Base-by-base conservation (phyloP, 2,329 filamentous ascomycete genomes). In the Trichoderma koningii region DNA sequence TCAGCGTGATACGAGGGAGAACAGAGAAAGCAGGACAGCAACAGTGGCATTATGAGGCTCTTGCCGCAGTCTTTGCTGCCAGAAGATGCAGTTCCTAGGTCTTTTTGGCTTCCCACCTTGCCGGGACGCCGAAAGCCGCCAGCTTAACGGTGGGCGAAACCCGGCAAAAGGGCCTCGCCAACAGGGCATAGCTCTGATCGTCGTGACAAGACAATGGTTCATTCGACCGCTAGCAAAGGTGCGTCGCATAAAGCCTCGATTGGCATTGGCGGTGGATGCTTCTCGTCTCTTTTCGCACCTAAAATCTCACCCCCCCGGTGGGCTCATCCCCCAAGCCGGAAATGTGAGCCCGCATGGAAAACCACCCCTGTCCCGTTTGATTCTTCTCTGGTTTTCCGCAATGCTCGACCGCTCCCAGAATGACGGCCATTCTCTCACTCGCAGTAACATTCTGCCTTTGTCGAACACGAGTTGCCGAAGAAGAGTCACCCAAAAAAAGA, bases 301-400 rank as follows among this genome's bases (percentile, higher is more conserved):
- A 63, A 63, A 55, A 53, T 63, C 60, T 55, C 4, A 63, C 59
- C 47, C 17, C 19, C 21, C n/a, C 21, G 7, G 57, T 52, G 57
- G 57, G 34, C 59, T 62, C 34, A 14, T 34, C 34, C 12, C 2
- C 34, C 34, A 38, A 38, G 34, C 34, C 34, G 34, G 34, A 38
- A 38, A 38, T 14, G 12, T 38, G 34, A 38, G 34, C 34, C 34
- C 34, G 34, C 34, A 38, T 38, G 34, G 34, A 38, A 38, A 38
- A 38, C 34, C 34, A 38, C 34, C 34, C 34, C 34, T 38, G 34
- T 38, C 34, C 3, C 5, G 3, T 5, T 38, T 38, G 34, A 14
- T 38, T 34, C 30, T 12, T 34, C 12, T 38, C 9, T 38, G 34
- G 1, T 38, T 38, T 38, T 38, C 34, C 34, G 34, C 14, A 10